Percentiles rank a stretch among this genome's conserved stretches.
Conservation (phyloP, 257 asterid species). For the Leptodermis oblonga region DNA sequence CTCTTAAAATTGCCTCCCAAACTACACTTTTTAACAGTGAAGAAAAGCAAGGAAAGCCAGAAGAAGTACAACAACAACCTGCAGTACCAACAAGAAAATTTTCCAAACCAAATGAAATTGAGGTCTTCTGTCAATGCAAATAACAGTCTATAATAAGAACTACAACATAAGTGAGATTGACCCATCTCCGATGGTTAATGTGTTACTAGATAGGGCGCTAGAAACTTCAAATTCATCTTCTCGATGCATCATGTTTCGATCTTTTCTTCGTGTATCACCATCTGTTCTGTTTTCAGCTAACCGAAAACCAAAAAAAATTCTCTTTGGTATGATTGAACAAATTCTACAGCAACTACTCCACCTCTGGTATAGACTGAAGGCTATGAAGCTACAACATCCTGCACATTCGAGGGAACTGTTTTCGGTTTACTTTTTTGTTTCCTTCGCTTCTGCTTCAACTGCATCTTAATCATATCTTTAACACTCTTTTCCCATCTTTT, state of each 20-base stretch:
- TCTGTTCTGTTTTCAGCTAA: not conserved
- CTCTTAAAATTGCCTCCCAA: no score
- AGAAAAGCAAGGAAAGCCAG: no score
- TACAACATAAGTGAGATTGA: not conserved
- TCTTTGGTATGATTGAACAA: not conserved
- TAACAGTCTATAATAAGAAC: not conserved
- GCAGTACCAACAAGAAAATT: not conserved
- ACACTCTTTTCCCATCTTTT: constrained; percentile 70
- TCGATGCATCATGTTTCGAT: not conserved
- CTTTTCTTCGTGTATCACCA: not conserved
- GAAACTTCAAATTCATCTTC: not conserved
- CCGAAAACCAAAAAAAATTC: not conserved
- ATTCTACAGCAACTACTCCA: not conserved
- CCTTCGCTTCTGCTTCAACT: constrained; percentile 58
- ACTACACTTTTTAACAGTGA: no score
- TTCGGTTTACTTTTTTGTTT: constrained; percentile 41
- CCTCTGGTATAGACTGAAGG: not conserved
- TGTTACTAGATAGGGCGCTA: not conserved
- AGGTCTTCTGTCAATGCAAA: not conserved
- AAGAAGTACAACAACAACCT: no score
- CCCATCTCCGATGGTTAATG: not conserved
- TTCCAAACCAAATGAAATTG: not conserved
- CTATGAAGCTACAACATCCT: constrained; percentile 13
- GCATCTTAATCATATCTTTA: constrained; percentile 56
- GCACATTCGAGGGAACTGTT: constrained; percentile 19